Percentiles rank a stretch among this genome's conserved stretches.
Evolutionary conservation across 108 stramenopile species (phyloP).

Genomic region (Cyclostephanos invisitatus): DNA sequence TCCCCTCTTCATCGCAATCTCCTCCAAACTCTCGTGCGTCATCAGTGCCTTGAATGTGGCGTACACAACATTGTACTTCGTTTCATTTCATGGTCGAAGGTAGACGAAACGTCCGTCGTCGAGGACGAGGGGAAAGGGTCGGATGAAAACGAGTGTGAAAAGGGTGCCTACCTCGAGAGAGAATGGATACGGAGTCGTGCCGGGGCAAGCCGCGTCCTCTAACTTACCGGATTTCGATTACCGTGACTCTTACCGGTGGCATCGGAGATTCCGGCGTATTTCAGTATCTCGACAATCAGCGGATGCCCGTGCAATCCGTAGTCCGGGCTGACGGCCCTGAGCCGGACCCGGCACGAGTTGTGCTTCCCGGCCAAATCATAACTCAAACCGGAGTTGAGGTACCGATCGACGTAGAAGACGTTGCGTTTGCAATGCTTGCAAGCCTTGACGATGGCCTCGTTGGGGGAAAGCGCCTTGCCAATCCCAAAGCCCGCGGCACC

Average conservation of each 20-base stretch:
- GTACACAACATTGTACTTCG: conserved; percentile 72
- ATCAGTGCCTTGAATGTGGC: conserved; percentile 93
- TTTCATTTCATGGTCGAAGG: too few species aligned
- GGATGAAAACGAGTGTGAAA: too few species aligned
- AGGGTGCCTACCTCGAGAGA: too few species aligned
- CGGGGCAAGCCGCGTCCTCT: too few species aligned
- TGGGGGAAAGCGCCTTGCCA: conserved; percentile 88
- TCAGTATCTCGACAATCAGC: conserved; percentile 75
- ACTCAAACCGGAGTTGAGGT: conserved; percentile 66
- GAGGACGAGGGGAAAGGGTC: too few species aligned
- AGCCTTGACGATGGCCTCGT: conserved; percentile 82
- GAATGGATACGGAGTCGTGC: too few species aligned
- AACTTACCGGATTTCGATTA: conserved; percentile 59
- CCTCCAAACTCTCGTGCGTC: conserved; percentile 88
- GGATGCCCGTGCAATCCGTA: conserved; percentile 76
- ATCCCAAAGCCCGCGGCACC: conserved; percentile 97
- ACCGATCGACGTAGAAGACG: conserved; percentile 91
- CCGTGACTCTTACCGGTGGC: conserved; percentile 83
- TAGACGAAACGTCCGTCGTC: too few species aligned
- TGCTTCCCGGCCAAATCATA: conserved; percentile 85
- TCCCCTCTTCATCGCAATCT: conserved; percentile 88
- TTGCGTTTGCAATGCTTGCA: conserved; percentile 77
- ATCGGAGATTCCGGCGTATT: conserved; percentile 83
- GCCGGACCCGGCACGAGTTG: conserved; percentile 85
- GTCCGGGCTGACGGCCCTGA: conserved; percentile 68